Base-by-base conservation (phyloP, 2,329 filamentous ascomycete genomes). In the Colletotrichum eleusines region DNA sequence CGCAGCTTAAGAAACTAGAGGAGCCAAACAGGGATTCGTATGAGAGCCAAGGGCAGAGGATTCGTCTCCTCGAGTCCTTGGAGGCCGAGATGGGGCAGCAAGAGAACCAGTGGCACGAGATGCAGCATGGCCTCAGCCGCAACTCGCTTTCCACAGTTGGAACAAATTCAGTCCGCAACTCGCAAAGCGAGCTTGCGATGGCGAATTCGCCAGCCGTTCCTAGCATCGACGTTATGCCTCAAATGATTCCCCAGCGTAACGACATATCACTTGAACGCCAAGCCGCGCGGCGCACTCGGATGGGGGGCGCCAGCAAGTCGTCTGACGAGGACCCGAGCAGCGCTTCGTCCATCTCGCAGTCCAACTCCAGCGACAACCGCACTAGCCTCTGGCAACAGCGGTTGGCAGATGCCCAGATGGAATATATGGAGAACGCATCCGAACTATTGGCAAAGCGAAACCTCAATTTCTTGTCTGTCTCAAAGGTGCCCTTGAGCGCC, bases 21-120 rank as follows among this genome's bases (percentile, higher is more conserved):
- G 76, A 83, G 62, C 76, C 81, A 5, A 79, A 78, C 40, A 74
- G 76, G 42, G 80, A 80, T 18, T 78, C 78, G 0, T 76, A 76
- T 9, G 81, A 80, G 63, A 84, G 79, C 72, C 79, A 83, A 35
- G 79, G 80, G 18, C 81, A 81, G 65, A 81, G 84, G 35, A 78
- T 87, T 68, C 83, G 81, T 42, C 81, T 90, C 3, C 80, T 92
- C 1, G 85, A 88, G 40, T 86, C 89, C 70, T 80, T 92, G 1
- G 90, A 92, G 75, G 82, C 81, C 71, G 90, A 92, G 77, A 88
- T 91, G 84, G 87, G 85, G 0, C 78, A 84, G 73, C 87, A 91
- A 75, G 88, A 90, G 75, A 83, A 83, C 64, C 85, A 87, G 73
- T 91, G 89, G 90, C 84, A 87, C 66, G 80, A 85, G 60, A 84